Evolutionary conservation across 306 rosid genomes (phyloP).

Genomic region (Aeschynomene evenia): DNA sequence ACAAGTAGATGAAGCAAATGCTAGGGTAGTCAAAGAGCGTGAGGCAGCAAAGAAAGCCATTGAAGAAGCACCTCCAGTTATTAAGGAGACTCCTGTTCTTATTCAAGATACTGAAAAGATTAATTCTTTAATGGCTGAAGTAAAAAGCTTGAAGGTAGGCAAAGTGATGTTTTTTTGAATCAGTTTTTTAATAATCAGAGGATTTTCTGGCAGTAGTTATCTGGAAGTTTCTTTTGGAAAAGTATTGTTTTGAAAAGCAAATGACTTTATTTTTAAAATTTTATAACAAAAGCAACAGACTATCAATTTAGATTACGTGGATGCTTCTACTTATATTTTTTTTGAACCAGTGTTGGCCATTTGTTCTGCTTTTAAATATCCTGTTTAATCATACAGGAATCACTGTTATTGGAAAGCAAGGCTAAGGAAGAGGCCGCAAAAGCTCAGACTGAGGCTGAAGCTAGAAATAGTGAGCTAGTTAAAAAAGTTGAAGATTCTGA

Average conservation of each 20-base stretch:
- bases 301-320: not conserved
- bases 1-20: slow-evolving; percentile 92
- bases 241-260: not conserved
- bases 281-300: not conserved
- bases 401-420: slow-evolving; percentile 61
- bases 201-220: slow-evolving; percentile 14
- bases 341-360: not conserved
- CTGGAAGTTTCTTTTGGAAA: slow-evolving; percentile 7
- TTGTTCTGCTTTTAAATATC: slow-evolving; percentile 29
- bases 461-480: slow-evolving; percentile 66
- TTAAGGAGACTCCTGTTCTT: slow-evolving; percentile 96
- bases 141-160: slow-evolving; percentile 80
- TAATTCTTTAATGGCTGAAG: slow-evolving; percentile 71
- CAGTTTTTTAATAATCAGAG: not conserved
- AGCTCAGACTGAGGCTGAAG: slow-evolving; percentile 60
- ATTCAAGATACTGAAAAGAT: slow-evolving; percentile 90
- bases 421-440: slow-evolving; percentile 72
- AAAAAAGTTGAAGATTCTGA: slow-evolving; percentile 76
- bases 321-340: slow-evolving; percentile 9
- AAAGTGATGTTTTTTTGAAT: not conserved
- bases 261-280: slow-evolving; percentile 9
- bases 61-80: slow-evolving; percentile 95
- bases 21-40: slow-evolving; percentile 75
- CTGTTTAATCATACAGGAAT: slow-evolving; percentile 50
- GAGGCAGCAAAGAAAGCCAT: slow-evolving; percentile 85